Evolutionary conservation across 768 basidiomycete genomes (phyloP), one percentile per base, ranked within the genome.

Genomic region (Pulveroboletus sp.): DNA sequence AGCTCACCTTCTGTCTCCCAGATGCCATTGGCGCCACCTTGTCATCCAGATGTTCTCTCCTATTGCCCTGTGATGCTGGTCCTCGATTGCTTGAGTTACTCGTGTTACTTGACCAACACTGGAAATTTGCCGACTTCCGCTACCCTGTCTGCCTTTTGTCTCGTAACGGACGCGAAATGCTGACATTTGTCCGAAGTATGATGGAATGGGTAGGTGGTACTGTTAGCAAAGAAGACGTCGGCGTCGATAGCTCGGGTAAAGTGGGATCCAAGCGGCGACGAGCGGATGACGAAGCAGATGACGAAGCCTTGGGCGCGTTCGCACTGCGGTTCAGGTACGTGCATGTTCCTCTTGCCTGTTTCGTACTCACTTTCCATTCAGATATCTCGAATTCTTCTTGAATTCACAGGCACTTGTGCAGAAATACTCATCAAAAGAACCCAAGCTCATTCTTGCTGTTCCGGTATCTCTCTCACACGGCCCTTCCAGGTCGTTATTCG

Each of bases 181-280:
- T 96, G 32, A 86, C 89, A 1, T 92, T 93, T 62, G 90, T 96
- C 26, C 74, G 93, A 51, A 94, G 90, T 74, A 87, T 98, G 89
- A 95, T 96, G 81, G 96, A 98, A 65, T 98, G 94, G 93, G 82
- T 99, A 55, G 96, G 96, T 9, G 95, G 96, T 1, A 93, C 90
- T 13, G 84, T 96, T 46, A 90, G 85, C 59, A 92, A 92, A 62
- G 91, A 93, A 59, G 93, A 95, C 54, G 87, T 90, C 1, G 86
- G 90, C 3, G 90, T 89, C 64, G 86, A 89, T 28, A 82, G 79
- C 7, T 76, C 75, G 26, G 74, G 78, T 30, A 75, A 76, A 40
- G 76, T 75, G 17, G 75, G 78, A 35, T 75, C 78, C 37, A 72
- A 74, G 46, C 72, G 73, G 50, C 77, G 81, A 55, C 71, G 83